These are phyloP conservation scores for Fusarium nodosum DNA, from an alignment of 2,329 filamentous ascomycete species.

Conservation along the genomic window DNA sequence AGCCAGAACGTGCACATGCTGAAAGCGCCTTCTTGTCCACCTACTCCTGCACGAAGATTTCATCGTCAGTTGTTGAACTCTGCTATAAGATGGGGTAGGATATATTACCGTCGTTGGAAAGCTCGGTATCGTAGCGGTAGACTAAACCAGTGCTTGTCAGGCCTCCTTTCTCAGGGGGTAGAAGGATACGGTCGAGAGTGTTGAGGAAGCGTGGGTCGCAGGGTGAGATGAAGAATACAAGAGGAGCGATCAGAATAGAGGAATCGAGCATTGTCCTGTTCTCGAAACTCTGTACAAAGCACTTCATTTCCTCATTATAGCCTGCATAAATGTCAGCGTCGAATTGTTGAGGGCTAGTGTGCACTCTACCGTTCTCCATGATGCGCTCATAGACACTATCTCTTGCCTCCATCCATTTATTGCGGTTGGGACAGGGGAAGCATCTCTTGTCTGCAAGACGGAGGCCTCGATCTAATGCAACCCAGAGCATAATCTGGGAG, in stretches of 20 bases:
- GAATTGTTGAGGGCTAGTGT: no score
- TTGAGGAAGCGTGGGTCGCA: constrained; percentile 81
- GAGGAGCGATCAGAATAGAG: constrained; percentile 79
- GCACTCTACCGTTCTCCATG: constrained; percentile 73
- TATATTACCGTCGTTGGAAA: constrained; percentile 75
- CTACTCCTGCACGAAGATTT: constrained; percentile 67
- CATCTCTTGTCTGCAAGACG: constrained; percentile 81
- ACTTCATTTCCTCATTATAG: constrained; percentile 77
- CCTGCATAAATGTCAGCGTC: constrained; percentile 56
- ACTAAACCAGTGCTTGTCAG: constrained; percentile 81
- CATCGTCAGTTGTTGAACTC: constrained; percentile 15
- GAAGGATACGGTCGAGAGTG: constrained; percentile 79
- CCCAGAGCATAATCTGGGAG: constrained; percentile 88
- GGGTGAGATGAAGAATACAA: constrained; percentile 84
- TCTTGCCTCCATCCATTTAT: constrained; percentile 74
- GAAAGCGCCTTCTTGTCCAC: constrained; percentile 81
- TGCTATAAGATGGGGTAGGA: neutral
- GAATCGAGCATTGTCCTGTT: constrained; percentile 78
- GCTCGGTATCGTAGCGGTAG: constrained; percentile 78
- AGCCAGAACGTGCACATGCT: constrained; percentile 89
- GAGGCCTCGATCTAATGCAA: constrained; percentile 81
- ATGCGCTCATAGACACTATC: constrained; percentile 80
- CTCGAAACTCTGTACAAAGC: constrained; percentile 83
- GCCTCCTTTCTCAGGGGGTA: constrained; percentile 80
- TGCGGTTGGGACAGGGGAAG: constrained; percentile 78